Percentiles rank a stretch among this genome's conserved stretches.
Conservation (phyloP, 1,284 basidiomycete genomes). For the Tilletia horrida region DNA sequence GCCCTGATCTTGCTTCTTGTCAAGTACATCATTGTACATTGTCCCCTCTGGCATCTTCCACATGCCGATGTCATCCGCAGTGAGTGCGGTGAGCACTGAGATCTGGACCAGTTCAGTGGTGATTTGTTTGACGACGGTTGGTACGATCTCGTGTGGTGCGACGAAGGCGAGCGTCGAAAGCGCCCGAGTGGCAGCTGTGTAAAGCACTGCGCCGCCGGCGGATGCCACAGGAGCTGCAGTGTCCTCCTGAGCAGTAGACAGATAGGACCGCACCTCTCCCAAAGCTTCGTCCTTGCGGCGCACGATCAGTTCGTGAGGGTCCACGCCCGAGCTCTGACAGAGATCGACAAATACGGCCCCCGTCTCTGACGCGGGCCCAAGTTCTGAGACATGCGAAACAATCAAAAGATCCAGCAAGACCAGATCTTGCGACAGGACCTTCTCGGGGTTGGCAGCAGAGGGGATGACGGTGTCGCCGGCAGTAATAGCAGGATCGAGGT, state of each 20-base stretch:
- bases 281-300: conserved; percentile 35
- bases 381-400: conserved; percentile 40
- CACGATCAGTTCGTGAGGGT: conserved; percentile 43
- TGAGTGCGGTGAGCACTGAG: conserved; percentile 34
- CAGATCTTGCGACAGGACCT: conserved; percentile 23
- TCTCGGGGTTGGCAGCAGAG: conserved; percentile 25
- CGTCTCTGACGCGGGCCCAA: conserved; percentile 33
- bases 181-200: conserved; percentile 40
- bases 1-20: conserved; percentile 30
- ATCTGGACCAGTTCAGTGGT: conserved; percentile 29
- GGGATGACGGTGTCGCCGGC: conserved; percentile 21
- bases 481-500: background rate
- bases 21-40: conserved; percentile 47
- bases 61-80: conserved; percentile 46
- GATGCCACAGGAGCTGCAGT: background rate
- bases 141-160: conserved; percentile 41
- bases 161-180: conserved; percentile 43
- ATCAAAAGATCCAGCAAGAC: conserved; percentile 47
- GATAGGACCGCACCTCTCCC: conserved; percentile 26
- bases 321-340: conserved; percentile 40
- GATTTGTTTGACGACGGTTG: conserved; percentile 36
- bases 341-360: conserved; percentile 44
- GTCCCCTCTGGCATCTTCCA: conserved; percentile 44
- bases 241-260: background rate
- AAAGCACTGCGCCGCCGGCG: conserved; percentile 24